Conservation (phyloP, 352 stramenopile species). For the Vaucheria bursata region DNA sequence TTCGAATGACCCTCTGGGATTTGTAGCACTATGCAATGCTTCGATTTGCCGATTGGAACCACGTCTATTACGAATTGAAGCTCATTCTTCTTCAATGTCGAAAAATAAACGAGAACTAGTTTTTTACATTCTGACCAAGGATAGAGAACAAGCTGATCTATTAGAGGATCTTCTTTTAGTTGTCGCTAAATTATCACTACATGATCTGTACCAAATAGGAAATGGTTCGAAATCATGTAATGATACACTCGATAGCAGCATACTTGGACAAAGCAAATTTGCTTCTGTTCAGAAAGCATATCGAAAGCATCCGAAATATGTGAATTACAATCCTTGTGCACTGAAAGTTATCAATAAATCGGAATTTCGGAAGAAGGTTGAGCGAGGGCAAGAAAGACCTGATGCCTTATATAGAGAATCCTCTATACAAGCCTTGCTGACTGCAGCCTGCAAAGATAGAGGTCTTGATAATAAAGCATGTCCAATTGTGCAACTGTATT, state of each 20-base stretch:
- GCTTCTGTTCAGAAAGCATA: background rate
- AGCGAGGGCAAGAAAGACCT: slow-evolving; percentile 67
- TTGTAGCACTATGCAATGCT: slow-evolving; percentile 1
- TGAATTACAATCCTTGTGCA: slow-evolving; percentile 55
- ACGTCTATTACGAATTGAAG: slow-evolving; percentile 43
- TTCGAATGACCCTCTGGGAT: background rate
- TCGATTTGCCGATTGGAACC: background rate
- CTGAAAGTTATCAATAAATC: slow-evolving; percentile 87
- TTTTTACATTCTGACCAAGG: slow-evolving; percentile 76
- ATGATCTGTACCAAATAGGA: slow-evolving; percentile 71
- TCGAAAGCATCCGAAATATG: background rate
- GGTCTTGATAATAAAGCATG: background rate
- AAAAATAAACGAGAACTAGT: slow-evolving; percentile 20
- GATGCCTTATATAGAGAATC: slow-evolving; percentile 66
- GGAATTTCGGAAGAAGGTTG: slow-evolving; percentile 76
- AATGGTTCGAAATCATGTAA: background rate
- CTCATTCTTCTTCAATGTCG: background rate
- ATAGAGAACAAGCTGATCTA: slow-evolving; percentile 61
- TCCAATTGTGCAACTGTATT: slow-evolving; percentile 6
- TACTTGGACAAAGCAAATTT: slow-evolving; percentile 71
- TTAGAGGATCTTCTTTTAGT: slow-evolving; percentile 74
- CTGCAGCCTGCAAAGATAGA: background rate
- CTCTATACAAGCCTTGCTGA: slow-evolving; percentile 6
- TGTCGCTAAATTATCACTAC: slow-evolving; percentile 80
- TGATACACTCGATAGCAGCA: slow-evolving; percentile 4